These are phyloP conservation scores for Corinectria fuckeliana DNA, from an alignment of 2,329 filamentous ascomycete species.

Conservation along the genomic window DNA sequence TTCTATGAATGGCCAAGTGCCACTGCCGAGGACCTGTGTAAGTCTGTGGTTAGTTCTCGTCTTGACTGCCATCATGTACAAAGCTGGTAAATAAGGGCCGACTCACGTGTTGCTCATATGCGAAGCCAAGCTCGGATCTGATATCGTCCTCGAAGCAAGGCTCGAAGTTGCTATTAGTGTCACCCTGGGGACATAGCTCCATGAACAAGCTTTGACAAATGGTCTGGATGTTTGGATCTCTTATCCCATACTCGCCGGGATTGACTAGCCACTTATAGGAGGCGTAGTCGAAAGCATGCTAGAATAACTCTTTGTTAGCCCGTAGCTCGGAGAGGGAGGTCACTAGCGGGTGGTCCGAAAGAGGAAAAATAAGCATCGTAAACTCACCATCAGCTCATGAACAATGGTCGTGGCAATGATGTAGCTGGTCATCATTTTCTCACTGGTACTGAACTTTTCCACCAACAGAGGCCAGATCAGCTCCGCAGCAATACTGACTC, in stretches of 20 bases:
- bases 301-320: constrained; percentile 4
- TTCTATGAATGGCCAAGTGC: constrained; percentile 25
- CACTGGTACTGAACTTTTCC: constrained; percentile 30
- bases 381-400: constrained; percentile 41
- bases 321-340: neutral
- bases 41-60: neutral
- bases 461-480: constrained; percentile 36
- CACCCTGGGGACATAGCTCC: constrained; percentile 3
- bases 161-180: constrained; percentile 7
- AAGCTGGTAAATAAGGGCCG: neutral
- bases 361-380: too few relatives aligned
- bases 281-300: constrained; percentile 29
- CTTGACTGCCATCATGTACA: neutral
- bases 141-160: constrained; percentile 36
- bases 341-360: neutral
- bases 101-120: constrained; percentile 31
- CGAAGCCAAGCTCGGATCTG: constrained; percentile 31
- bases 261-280: constrained; percentile 25
- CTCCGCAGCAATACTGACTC: constrained; percentile 25
- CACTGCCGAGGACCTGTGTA: constrained; percentile 31
- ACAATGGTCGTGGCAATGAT: constrained; percentile 31
- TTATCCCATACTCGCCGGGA: constrained; percentile 25
- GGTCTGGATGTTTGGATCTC: neutral
- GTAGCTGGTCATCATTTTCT: constrained; percentile 35
- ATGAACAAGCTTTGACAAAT: constrained; percentile 18